Evolutionary conservation across 78 protist genomes (phyloP).

Genomic region (Pigoraptor vietnamica): DNA sequence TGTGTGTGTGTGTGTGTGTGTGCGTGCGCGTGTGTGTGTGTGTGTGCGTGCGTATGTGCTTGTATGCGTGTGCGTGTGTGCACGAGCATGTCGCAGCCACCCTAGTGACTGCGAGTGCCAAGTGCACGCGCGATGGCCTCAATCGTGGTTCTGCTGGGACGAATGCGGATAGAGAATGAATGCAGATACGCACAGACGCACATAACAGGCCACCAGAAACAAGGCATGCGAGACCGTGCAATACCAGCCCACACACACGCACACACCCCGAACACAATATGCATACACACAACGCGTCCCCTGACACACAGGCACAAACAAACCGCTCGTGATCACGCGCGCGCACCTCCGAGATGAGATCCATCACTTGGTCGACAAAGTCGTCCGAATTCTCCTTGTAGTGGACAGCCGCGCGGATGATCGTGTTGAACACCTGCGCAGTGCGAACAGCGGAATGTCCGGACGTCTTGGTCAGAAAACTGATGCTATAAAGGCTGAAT

Average conservation of each 20-base stretch:
- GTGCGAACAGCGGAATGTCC: not conserved
- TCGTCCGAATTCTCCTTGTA: not conserved
- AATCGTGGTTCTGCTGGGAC: too few species aligned
- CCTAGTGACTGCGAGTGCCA: too few species aligned
- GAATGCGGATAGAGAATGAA: too few species aligned
- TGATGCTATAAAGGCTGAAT: too few species aligned
- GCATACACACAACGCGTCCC: not conserved
- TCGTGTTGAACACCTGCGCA: not conserved
- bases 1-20: too few species aligned
- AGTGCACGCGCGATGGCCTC: too few species aligned
- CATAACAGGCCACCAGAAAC: not conserved
- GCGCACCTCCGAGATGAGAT: not conserved
- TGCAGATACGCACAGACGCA: not conserved
- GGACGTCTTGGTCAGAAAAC: not conserved
- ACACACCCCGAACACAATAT: not conserved
- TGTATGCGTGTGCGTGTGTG: too few species aligned
- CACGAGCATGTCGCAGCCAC: too few species aligned
- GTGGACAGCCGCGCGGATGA: not conserved
- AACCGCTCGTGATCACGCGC: not conserved
- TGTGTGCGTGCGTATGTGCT: too few species aligned
- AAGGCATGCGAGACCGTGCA: not conserved
- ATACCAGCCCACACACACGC: not conserved
- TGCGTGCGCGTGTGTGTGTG: too few species aligned
- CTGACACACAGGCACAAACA: not conserved
- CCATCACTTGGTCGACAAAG: slow-evolving; percentile 5